These are phyloP conservation scores for Wakefieldia striispora DNA, from an alignment of 768 basidiomycete genomes.

Conservation along the genomic window DNA sequence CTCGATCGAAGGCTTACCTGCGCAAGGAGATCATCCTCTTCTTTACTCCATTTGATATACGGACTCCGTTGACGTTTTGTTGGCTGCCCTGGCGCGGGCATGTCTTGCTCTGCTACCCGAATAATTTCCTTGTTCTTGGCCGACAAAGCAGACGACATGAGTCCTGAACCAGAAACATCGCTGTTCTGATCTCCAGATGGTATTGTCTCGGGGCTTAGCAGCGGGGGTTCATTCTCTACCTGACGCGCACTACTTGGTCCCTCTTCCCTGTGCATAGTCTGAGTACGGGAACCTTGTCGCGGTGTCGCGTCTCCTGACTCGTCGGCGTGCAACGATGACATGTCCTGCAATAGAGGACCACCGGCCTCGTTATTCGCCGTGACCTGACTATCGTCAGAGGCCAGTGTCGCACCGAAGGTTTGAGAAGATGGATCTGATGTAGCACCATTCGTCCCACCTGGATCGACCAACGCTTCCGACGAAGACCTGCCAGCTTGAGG, in stretches of 20 bases:
- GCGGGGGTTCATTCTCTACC: neutral
- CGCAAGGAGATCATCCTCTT: constrained; percentile 40
- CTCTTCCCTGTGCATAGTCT: neutral
- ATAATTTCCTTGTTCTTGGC: constrained; percentile 21
- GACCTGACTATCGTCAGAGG: neutral
- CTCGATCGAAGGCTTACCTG: constrained; percentile 25
- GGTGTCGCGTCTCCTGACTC: constrained; percentile 17
- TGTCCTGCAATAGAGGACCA: neutral
- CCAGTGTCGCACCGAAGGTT: constrained; percentile 4
- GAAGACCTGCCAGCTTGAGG: neutral
- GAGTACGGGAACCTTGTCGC: constrained; percentile 10
- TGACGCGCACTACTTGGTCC: neutral
- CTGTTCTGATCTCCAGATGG: constrained; percentile 6
- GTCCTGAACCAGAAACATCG: neutral
- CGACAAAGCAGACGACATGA: neutral
- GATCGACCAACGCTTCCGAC: constrained; percentile 19
- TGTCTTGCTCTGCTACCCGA: constrained; percentile 32
- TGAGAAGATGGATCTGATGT: constrained; percentile 3
- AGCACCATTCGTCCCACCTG: constrained; percentile 11
- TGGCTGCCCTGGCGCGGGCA: constrained; percentile 13
- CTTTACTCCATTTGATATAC: constrained; percentile 43
- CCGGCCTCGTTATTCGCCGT: neutral
- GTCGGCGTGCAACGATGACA: neutral
- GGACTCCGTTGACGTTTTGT: constrained; percentile 37
- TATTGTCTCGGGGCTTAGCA: constrained; percentile 6